These are phyloP conservation scores for Cytospora chrysosperma DNA, from an alignment of 2,329 filamentous ascomycete genomes.

Conservation along the genomic window DNA sequence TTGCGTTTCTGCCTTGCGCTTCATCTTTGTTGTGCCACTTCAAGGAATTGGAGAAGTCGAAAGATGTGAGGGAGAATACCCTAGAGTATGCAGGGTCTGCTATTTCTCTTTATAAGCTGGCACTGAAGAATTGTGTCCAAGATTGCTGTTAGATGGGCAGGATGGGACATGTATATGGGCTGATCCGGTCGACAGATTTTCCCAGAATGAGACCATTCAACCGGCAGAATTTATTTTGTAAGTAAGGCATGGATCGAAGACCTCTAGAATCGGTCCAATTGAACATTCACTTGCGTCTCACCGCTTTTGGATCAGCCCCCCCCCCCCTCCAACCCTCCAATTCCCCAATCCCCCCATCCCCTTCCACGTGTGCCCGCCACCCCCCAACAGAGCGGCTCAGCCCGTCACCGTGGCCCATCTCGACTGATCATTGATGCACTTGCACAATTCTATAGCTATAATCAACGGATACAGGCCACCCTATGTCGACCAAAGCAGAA, in stretches of 20 bases:
- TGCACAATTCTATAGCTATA: no score
- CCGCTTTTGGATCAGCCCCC: not conserved
- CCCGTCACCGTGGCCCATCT: no score
- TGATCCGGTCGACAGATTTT: constrained; percentile 17
- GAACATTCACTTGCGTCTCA: not conserved
- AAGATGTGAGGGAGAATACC: constrained; percentile 5
- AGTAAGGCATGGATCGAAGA: constrained; percentile 1
- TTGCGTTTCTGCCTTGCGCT: constrained; percentile 57
- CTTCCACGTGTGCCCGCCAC: no score
- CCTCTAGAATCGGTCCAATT: not conserved
- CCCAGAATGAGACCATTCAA: constrained; percentile 20
- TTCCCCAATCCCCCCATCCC: no score
- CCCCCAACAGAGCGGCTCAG: no score
- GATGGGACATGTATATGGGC: constrained; percentile 14
- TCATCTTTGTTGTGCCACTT: constrained; percentile 46
- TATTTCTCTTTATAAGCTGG: not conserved
- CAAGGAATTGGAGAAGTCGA: constrained; percentile 11
- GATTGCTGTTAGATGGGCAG: not conserved
- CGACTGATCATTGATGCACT: no score
- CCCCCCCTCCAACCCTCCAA: not conserved
- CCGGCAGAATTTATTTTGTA: constrained; percentile 21
- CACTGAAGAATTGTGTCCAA: not conserved
- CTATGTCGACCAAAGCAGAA: no score
- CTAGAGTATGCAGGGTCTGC: no score
- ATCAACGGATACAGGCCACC: no score